Evolutionary conservation across 192 early-diverging fungal species (phyloP).

Genomic region (Coemansia sp.): DNA sequence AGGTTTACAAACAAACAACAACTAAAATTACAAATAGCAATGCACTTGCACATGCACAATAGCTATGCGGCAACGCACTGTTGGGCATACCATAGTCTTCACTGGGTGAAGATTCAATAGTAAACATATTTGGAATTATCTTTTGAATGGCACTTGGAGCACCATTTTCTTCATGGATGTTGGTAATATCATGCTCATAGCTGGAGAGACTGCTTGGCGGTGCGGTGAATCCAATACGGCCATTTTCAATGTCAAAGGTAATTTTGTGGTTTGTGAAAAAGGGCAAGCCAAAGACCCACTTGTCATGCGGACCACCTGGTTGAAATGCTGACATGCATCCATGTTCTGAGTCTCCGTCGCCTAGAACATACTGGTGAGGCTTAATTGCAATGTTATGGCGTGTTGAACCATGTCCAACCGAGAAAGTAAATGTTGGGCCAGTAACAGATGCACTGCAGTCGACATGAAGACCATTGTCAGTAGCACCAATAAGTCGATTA

Average conservation of each 20-base stretch:
- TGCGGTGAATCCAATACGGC: slow-evolving; percentile 35
- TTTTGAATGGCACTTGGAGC: too few species aligned
- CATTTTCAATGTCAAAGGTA: slow-evolving; percentile 43
- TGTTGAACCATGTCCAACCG: neutral
- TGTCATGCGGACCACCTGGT: slow-evolving; percentile 38
- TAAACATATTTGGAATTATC: too few species aligned
- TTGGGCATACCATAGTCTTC: too few species aligned
- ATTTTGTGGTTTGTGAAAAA: slow-evolving; percentile 47
- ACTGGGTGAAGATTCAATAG: too few species aligned
- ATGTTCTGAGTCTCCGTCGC: slow-evolving; percentile 34
- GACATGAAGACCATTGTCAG: slow-evolving; percentile 37
- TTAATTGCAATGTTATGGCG: slow-evolving; percentile 16
- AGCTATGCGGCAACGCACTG: too few species aligned
- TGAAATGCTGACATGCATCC: slow-evolving; percentile 55
- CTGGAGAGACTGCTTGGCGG: neutral
- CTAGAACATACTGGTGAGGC: slow-evolving; percentile 44
- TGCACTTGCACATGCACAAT: too few species aligned
- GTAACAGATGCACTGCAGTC: slow-evolving; percentile 34
- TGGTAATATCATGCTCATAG: neutral
- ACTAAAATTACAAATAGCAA: too few species aligned
- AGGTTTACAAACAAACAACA: too few species aligned
- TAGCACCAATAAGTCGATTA: slow-evolving; percentile 47
- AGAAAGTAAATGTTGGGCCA: slow-evolving; percentile 40
- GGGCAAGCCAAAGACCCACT: slow-evolving; percentile 49
- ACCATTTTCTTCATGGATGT: neutral